Conservation (phyloP, 768 basidiomycete genomes). For the Boletus rubropictus region DNA sequence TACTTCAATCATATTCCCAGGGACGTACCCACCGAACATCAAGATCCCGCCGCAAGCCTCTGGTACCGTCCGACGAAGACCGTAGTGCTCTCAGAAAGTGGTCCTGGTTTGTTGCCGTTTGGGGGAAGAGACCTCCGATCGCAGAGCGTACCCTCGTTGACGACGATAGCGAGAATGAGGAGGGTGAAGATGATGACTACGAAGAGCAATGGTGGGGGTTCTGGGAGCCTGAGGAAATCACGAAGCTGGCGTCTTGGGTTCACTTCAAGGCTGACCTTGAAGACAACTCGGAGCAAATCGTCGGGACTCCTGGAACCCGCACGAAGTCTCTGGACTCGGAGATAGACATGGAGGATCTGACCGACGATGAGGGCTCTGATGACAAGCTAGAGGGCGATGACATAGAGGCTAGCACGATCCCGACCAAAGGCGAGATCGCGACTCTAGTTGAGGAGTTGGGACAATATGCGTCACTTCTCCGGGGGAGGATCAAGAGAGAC, state of each 20-base stretch:
- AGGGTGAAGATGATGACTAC: slow-evolving; percentile 28
- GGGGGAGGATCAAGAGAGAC: slow-evolving; percentile 46
- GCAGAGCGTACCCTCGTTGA: slow-evolving; percentile 24
- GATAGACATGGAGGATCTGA: slow-evolving; percentile 17
- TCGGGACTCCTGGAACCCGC: not conserved
- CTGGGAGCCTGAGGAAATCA: slow-evolving; percentile 58
- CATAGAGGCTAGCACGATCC: slow-evolving; percentile 1
- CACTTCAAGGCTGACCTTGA: slow-evolving; percentile 43
- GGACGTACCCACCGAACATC: slow-evolving; percentile 28
- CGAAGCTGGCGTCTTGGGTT: slow-evolving; percentile 62
- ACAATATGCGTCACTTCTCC: slow-evolving; percentile 56
- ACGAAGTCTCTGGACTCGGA: slow-evolving; percentile 7
- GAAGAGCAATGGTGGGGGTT: slow-evolving; percentile 74
- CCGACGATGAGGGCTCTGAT: slow-evolving; percentile 8
- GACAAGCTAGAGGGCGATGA: slow-evolving; percentile 1
- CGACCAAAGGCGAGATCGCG: slow-evolving; percentile 34
- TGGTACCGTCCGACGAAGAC: slow-evolving; percentile 41
- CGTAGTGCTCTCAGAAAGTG: slow-evolving; percentile 52
- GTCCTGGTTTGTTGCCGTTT: slow-evolving; percentile 76
- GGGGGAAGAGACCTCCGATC: slow-evolving; percentile 48
- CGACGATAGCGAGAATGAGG: slow-evolving; percentile 24
- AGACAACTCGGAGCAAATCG: slow-evolving; percentile 1
- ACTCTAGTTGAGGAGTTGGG: slow-evolving; percentile 48
- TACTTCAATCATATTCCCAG: slow-evolving; percentile 21
- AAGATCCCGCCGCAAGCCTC: slow-evolving; percentile 37